Evolutionary conservation across 1,139 yeast species (phyloP), one percentile per base, ranked within the genome.

Genomic region (Pneumocystis wakefieldiae): DNA sequence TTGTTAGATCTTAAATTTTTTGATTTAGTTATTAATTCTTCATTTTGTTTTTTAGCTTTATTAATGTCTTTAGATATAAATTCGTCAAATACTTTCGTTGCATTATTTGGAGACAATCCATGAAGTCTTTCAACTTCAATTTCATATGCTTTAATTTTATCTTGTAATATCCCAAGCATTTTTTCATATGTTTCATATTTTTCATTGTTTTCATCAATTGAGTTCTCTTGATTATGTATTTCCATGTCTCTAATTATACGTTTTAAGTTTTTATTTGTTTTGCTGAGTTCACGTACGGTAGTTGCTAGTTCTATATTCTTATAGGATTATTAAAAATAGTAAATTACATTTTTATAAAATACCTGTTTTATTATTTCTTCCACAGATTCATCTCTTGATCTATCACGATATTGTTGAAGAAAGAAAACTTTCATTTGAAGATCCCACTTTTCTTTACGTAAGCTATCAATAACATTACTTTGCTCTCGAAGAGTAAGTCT

Each of bases 391-490:
- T 48, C 55, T 48, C 55, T 48, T 24, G 55, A 48, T 7, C 55
- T 48, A 48, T 48, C 55, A 24, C 55, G 29, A 48, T 48, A 48
- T 24, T 48, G 55, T 12, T 48, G 55, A 24, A 67, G 62, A 57
- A 67, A 62, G 38, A 62, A 67, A 8, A 67, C 64, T 57, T 67
- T 67, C 17, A 67, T 62, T 63, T 67, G 67, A 14, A 64, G 59
- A 15, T 69, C 69, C 63, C 66, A 67, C 36, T 66, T 67, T 36
- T 67, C 69, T 55, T 67, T 67, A 61, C 67, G 69, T 6, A 67
- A 63, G 60, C 67, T 67, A 42, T 67, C 69, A 39, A 67, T 67
- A 19, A 67, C 58, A 15, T 66, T 62, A 6, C 66, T 62, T 60
- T 67, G 69, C 48, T 67, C 69, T 28, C 66, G 67, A 24, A 67